phyloP scores from a whole-genome alignment of 352 stramenopile species.

The Globisporangium solare region DNA sequence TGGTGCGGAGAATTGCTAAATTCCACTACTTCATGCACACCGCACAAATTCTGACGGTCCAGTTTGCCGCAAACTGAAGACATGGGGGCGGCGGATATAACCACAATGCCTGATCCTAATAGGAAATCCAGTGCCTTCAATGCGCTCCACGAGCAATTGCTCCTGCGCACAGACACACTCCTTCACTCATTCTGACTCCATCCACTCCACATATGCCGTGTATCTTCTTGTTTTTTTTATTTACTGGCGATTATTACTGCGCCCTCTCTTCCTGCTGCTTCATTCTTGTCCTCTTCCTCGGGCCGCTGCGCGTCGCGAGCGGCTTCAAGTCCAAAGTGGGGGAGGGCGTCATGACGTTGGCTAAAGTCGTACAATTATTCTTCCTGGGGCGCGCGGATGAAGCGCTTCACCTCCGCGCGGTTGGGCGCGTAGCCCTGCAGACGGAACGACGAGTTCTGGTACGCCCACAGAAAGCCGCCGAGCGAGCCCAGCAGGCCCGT shows the following conservation, averaged over 20 bases:
- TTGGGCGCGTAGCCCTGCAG: slow-evolving; percentile 76
- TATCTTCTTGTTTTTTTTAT: slow-evolving; percentile 1
- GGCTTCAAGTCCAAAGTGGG: background rate
- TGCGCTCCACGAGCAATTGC: background rate
- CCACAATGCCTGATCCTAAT: too few relatives aligned
- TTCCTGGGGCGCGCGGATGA: slow-evolving; percentile 16
- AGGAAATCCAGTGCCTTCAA: too few relatives aligned
- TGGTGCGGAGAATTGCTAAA: background rate
- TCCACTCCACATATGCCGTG: background rate
- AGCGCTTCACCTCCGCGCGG: slow-evolving; percentile 63
- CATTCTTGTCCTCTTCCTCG: background rate
- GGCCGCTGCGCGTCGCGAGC: background rate
- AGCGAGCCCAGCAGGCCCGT: slow-evolving; percentile 65
- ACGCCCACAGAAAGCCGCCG: slow-evolving; percentile 54
- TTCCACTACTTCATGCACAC: background rate
- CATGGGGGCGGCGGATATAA: too few relatives aligned
- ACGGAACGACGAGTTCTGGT: slow-evolving; percentile 76
- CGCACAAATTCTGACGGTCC: too few relatives aligned
- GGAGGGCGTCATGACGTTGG: background rate
- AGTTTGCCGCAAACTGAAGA: too few relatives aligned
- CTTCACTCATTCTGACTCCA: too few relatives aligned
- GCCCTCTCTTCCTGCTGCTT: background rate
- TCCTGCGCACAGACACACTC: background rate
- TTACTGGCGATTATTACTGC: background rate
- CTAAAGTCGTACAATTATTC: slow-evolving; percentile 3